These are phyloP conservation scores for Trametes villosa DNA, from an alignment of 768 basidiomycete species.

Conservation along the genomic window DNA sequence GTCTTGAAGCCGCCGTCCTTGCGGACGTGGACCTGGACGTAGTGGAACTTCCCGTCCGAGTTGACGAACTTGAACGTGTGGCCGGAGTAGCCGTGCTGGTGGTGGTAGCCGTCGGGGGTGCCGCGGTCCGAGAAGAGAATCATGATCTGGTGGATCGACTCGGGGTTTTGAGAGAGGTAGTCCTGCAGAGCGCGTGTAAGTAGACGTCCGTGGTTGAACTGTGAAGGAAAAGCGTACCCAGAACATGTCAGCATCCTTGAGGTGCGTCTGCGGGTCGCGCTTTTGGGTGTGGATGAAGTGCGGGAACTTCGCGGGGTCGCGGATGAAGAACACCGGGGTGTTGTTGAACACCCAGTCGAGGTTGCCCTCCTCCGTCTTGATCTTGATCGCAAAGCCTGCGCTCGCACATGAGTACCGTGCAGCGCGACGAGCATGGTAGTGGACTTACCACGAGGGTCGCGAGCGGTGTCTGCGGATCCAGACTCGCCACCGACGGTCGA, in stretches of 20 bases:
- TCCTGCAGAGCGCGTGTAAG: slow-evolving; percentile 52
- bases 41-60: slow-evolving; percentile 80
- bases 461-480: slow-evolving; percentile 90
- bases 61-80: slow-evolving; percentile 92
- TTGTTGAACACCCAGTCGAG: slow-evolving; percentile 94
- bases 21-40: slow-evolving; percentile 84
- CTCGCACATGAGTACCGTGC: background rate
- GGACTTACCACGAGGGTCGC: slow-evolving; percentile 69
- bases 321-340: slow-evolving; percentile 90
- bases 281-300: slow-evolving; percentile 96
- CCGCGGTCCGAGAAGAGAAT: slow-evolving; percentile 96
- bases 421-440: background rate
- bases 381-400: slow-evolving; percentile 83
- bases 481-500: slow-evolving; percentile 91
- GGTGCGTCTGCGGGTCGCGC: slow-evolving; percentile 88
- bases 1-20: slow-evolving; percentile 86
- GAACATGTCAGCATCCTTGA: slow-evolving; percentile 87
- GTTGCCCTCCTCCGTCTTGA: slow-evolving; percentile 91
- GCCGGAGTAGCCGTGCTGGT: slow-evolving; percentile 91
- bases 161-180: slow-evolving; percentile 85
- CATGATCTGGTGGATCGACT: slow-evolving; percentile 87
- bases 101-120: slow-evolving; percentile 87
- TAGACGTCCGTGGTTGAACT: no score
- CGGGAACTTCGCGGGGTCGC: slow-evolving; percentile 86
- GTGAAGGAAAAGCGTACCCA: slow-evolving; percentile 52